phyloP scores from a whole-genome alignment of 805 yeast genomes.

The Brettanomyces nanus region DNA sequence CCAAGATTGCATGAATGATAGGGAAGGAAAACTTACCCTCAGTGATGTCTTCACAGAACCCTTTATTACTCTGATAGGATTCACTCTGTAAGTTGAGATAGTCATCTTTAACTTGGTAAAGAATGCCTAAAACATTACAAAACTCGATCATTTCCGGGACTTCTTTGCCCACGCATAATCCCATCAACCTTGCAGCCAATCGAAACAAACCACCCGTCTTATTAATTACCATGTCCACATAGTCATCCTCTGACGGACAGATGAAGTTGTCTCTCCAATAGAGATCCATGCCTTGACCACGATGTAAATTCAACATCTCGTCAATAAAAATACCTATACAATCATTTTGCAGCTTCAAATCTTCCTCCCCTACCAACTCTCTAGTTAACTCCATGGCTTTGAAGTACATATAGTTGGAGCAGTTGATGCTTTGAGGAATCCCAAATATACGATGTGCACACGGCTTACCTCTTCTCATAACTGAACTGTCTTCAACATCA shows the following conservation, averaged over 20 bases:
- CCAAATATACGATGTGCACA: constrained; percentile 78
- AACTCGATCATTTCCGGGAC: constrained; percentile 38
- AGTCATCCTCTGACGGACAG: constrained; percentile 57
- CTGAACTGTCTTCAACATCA: constrained; percentile 80
- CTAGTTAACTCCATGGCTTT: constrained; percentile 45
- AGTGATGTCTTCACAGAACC: constrained; percentile 75
- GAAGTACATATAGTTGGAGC: constrained; percentile 79
- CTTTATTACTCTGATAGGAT: constrained; percentile 52
- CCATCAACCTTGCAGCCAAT: constrained; percentile 61
- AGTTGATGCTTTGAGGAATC: constrained; percentile 68
- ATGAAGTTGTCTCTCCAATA: constrained; percentile 70
- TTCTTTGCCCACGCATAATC: constrained; percentile 11
- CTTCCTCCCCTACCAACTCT: constrained; percentile 20
- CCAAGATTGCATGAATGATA: constrained; percentile 52
- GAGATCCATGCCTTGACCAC: constrained; percentile 86
- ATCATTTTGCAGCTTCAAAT: constrained; percentile 12
- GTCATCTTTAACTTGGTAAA: constrained; percentile 85
- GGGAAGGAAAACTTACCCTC: constrained; percentile 91
- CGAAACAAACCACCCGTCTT: constrained; percentile 88
- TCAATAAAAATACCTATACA: constrained; percentile 44
- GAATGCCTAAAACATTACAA: constrained; percentile 69
- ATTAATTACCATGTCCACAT: constrained; percentile 73
- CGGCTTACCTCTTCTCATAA: constrained; percentile 65
- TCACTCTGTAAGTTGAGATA: constrained; percentile 57
- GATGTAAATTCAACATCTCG: constrained; percentile 73